These are phyloP conservation scores for Macrolepiota fuliginosa DNA, from an alignment of 768 basidiomycete species.

Conservation along the genomic window DNA sequence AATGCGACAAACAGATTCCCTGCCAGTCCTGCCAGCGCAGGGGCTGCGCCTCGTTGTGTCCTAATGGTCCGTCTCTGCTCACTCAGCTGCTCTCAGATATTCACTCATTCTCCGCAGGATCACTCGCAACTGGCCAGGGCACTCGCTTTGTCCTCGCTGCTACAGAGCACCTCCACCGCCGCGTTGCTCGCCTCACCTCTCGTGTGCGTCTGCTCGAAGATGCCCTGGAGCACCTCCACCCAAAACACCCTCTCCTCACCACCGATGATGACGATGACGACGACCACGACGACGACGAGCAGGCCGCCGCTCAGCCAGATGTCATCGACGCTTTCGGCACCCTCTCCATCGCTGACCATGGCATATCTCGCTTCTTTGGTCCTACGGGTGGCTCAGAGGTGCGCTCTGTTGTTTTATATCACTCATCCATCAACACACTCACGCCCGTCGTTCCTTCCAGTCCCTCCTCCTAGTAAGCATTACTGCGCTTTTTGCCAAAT, in stretches of 20 bases:
- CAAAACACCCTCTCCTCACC: slow-evolving; percentile 49
- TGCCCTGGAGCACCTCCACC: slow-evolving; percentile 50
- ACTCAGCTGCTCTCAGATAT: background rate
- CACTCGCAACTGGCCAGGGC: slow-evolving; percentile 77
- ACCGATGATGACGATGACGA: slow-evolving; percentile 27
- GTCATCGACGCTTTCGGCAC: slow-evolving; percentile 59
- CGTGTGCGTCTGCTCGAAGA: slow-evolving; percentile 63
- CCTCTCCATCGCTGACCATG: slow-evolving; percentile 56
- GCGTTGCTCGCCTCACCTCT: slow-evolving; percentile 48
- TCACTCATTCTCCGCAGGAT: slow-evolving; percentile 40
- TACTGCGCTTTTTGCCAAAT: background rate
- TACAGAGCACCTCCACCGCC: slow-evolving; percentile 62
- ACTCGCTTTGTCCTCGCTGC: slow-evolving; percentile 68
- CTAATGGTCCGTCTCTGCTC: slow-evolving; percentile 48
- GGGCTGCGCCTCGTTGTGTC: slow-evolving; percentile 69
- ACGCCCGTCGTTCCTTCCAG: slow-evolving; percentile 14
- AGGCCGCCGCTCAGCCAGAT: slow-evolving; percentile 25
- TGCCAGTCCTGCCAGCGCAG: slow-evolving; percentile 76
- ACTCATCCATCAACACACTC: background rate
- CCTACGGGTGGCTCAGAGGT: slow-evolving; percentile 71
- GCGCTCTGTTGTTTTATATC: slow-evolving; percentile 23
- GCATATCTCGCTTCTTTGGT: slow-evolving; percentile 62
- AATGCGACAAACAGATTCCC: slow-evolving; percentile 80
- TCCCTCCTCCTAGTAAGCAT: slow-evolving; percentile 25
- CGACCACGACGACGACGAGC: slow-evolving; percentile 17